Evolutionary conservation across 108 stramenopile species (phyloP), one percentile per base, ranked within the genome.

Genomic region (Conticribra guillardii): DNA sequence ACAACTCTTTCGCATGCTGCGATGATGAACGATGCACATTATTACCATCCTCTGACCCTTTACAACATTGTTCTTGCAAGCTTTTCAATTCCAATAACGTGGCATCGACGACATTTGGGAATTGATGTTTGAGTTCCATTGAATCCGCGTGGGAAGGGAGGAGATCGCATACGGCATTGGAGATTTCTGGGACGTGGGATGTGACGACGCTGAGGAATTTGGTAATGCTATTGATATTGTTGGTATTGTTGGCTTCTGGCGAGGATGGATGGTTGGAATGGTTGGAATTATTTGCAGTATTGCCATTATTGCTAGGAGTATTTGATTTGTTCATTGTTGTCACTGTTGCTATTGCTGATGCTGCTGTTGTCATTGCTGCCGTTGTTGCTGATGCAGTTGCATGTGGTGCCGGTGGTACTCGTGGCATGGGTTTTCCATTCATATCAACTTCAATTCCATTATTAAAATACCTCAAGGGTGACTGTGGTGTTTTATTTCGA

Each of bases 171-270:
- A 70, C 23, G n/a, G 50, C 34, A 22, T 56, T 46, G 34, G 59
- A 47, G 27, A 70, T 34, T 48, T 70, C 69, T 47, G 69, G 69
- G 2, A 70, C 69, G 30, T 48, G 69, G 23, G 50, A 41, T 17
- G 52, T 51, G 4, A 70, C 69, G 11, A 50, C 51, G 2, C 34
- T 60, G 1, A 70, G 32, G 51, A 70, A 70, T 34, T 41, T 50
- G 31, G 59, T 47, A 41, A 60, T 60, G 58, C 51, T 44, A 30
- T 48, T 49, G 41, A 7, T 63, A 2, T 47, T 30, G 55, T 3
- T 29, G 45, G 0, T 1, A 21, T 26, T 26, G 44, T 44, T 47
- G 60, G n/a, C n/a, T n/a, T n/a, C n/a, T n/a, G n/a, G n/a, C n/a
- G n/a, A n/a, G n/a, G n/a, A n/a, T n/a, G n/a, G n/a, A n/a, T n/a